These are phyloP conservation scores for Mucor mucedo DNA, from an alignment of 371 early-diverging fungal species.

Conservation along the genomic window DNA sequence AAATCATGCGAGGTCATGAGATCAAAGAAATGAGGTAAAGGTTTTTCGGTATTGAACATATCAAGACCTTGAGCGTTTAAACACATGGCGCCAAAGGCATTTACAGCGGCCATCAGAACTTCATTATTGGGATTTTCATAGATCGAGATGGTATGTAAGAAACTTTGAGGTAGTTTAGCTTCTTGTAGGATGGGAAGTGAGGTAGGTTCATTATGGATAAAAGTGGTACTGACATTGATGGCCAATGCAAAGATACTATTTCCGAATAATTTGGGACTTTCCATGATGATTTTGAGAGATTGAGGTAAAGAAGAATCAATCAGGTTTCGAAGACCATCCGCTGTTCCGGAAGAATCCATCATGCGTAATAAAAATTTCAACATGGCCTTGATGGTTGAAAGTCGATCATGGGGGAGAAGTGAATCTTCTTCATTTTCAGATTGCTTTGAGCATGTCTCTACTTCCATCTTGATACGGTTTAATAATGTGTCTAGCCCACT, in stretches of 20 bases:
- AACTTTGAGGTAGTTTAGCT: conserved; percentile 80
- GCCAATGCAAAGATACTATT: conserved; percentile 75
- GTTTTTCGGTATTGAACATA: conserved; percentile 73
- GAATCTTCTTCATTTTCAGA: not conserved
- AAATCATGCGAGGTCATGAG: conserved; percentile 81
- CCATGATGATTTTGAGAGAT: conserved; percentile 75
- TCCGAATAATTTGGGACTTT: conserved; percentile 77
- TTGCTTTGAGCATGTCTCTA: conserved; percentile 13
- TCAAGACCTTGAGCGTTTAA: conserved; percentile 87
- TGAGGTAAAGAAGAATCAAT: conserved; percentile 89
- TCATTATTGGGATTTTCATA: conserved; percentile 77
- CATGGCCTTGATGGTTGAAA: conserved; percentile 82
- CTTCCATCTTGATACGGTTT: conserved; percentile 65
- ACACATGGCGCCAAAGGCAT: conserved; percentile 96
- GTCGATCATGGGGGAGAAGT: conserved; percentile 57
- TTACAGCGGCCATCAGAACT: conserved; percentile 82
- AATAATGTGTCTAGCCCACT: conserved; percentile 84
- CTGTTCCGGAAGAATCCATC: conserved; percentile 90
- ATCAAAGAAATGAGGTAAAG: conserved; percentile 76
- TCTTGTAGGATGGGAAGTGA: conserved; percentile 92
- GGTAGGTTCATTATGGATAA: conserved; percentile 97
- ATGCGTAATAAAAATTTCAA: conserved; percentile 90
- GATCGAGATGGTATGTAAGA: conserved; percentile 70
- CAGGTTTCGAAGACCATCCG: conserved; percentile 90
- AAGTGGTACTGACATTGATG: conserved; percentile 90